Evolutionary conservation across 441 rosid genomes (phyloP), one percentile per base, ranked within the genome.

Genomic region (Gossypium trilobum): DNA sequence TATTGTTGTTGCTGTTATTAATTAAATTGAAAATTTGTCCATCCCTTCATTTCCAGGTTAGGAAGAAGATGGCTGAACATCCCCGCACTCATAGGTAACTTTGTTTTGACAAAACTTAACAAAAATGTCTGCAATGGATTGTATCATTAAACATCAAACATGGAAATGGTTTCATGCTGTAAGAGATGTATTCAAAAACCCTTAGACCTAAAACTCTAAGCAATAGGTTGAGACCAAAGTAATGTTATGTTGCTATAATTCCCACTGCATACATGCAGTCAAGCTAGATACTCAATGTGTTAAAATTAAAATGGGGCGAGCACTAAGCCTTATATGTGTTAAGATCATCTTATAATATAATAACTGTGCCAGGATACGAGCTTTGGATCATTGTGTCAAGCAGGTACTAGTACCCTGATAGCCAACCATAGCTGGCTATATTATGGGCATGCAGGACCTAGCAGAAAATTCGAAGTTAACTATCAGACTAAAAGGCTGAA

Each of bases 1-100:
- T 33, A 22, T 62, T 3, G 22, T 23, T 55, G 8, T 16, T 19
- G 25, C 44, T n/a, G 1, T 22, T 23, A 10, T 13, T 57, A 23
- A 33, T 54, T 36, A 48, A 14, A 42, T 50, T 51, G 73, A 16
- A 39, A 5, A 52, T 13, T 68, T 27, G 59, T 50, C 50, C 14
- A n/a, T 74, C 50, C 23, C 66, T 48, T 48, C 27, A 50, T 70
- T 79, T 83, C 75, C 87, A 93, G 98, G 87, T 90, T 42, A 84
- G 88, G 82, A 86, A 81, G 85, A 90, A 80, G 90, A 88, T 89
- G 97, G 57, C 85, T 54, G 87, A 79, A 60, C 85, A 86, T 81
- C 83, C 86, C 54, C 84, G 73, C 75, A 60, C 84, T 74, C 96
- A 70, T 74, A 90, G 97, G 98, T 89, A 86, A 82, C 22, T 58